phyloP scores from a whole-genome alignment of 805 yeast species.

The Candida methanosorbosa region DNA sequence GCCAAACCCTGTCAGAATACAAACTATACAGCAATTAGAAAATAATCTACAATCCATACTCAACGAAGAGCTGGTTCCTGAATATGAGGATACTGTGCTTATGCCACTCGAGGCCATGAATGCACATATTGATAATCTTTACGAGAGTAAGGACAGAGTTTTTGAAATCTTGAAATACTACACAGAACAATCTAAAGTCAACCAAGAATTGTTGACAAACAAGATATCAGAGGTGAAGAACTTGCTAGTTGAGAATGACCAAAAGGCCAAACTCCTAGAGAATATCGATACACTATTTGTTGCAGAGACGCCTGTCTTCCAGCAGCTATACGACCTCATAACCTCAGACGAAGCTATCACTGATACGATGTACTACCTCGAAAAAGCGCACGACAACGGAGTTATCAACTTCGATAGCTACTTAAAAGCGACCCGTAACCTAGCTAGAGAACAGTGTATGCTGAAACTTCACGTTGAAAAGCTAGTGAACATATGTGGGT shows the following conservation, averaged over 20 bases:
- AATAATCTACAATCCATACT: background rate
- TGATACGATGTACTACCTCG: constrained; percentile 54
- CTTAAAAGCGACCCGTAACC: constrained; percentile 34
- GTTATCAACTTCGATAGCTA: constrained; percentile 33
- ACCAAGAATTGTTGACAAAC: constrained; percentile 12
- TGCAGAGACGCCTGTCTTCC: constrained; percentile 44
- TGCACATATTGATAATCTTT: constrained; percentile 9
- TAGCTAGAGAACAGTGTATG: constrained; percentile 59
- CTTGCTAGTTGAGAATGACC: constrained; percentile 5
- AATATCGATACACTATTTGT: constrained; percentile 35
- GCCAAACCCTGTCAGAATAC: constrained; percentile 17
- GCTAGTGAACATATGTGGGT: constrained; percentile 11
- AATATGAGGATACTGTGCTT: constrained; percentile 5
- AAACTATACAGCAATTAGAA: constrained; percentile 1
- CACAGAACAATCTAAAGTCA: constrained; percentile 11
- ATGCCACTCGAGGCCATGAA: constrained; percentile 7
- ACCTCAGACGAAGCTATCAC: constrained; percentile 64
- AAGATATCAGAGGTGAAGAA: constrained; percentile 6
- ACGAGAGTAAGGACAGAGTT: constrained; percentile 11
- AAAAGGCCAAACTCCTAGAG: background rate
- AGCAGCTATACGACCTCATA: constrained; percentile 55
- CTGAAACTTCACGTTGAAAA: constrained; percentile 38
- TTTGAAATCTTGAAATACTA: constrained; percentile 9
- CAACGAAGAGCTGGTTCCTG: constrained; percentile 3
- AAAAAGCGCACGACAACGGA: constrained; percentile 45